Base-by-base conservation (phyloP, 164 flowering plant genomes). In the Vitis rupestris region DNA sequence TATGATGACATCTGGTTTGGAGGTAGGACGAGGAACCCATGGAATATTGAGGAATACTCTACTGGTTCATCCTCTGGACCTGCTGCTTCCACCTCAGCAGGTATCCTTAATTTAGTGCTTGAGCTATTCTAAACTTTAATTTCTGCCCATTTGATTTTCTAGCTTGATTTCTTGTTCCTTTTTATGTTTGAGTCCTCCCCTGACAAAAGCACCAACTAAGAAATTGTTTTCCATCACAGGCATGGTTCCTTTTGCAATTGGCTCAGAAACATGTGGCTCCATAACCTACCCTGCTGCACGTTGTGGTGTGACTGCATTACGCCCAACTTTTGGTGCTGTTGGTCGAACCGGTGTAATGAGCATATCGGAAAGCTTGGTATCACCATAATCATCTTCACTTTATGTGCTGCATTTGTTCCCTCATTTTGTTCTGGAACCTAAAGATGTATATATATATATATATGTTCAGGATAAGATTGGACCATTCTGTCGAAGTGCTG, bases 1-100 rank as follows among this genome's bases (percentile, higher is more conserved):
- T 94, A 89, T 75, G 94, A 93, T 82, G 98, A 95, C 72, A 92
- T 95, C 62, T 91, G 97, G 99, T 95, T 90, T 80, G 98, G 98
- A 12, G 99, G 99, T 62, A 84, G 99, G 79, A 93, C 98, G 49
- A 85, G 90, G 64, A 95, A 95, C 77, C 99, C 97, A 12, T 95
- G 99, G 97, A 95, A 95, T 73, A 87, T 95, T 54, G 91, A 88
- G 75, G 96, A 95, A 76, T 95, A 82, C 65, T 78, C 96, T 8
- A 87, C 99, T 47, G 98, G 99, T 64, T 95, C 99, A 64, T 95
- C 98, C 13, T 93, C 99, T 70, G 99, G 98, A 37, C 93, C 99
- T 72, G 98, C 96, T 72, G 88, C 96, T 58, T 76, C 84, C 77
- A 90, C 94, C 61, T 94, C 98, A 31, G 99, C 97, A 69, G 98